A percentile compares a stretch with the other conserved stretches of the same genome.
These are phyloP conservation scores for Schoenoplectus tabernaemontani DNA, from an alignment of 202 grass and related monocot species.

Conservation along the genomic window DNA sequence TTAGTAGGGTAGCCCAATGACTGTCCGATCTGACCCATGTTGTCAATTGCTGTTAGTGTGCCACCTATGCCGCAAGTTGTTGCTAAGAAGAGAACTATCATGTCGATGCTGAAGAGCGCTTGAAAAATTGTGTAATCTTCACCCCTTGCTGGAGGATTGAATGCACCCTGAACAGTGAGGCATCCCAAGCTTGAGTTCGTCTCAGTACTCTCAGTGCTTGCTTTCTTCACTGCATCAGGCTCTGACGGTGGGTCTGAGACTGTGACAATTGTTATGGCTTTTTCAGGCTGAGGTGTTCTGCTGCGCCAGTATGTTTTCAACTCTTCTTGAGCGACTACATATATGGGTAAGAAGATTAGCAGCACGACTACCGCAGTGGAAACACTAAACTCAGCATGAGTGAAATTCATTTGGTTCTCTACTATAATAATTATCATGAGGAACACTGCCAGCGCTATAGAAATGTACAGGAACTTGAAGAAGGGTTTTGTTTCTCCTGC, in stretches of 20 bases:
- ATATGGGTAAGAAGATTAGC: slow-evolving; percentile 39
- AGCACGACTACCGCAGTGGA: slow-evolving; percentile 31
- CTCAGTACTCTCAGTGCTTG: not conserved
- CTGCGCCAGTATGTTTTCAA: not conserved
- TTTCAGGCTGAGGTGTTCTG: not conserved
- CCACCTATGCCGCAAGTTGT: slow-evolving; percentile 51
- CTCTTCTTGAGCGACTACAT: slow-evolving; percentile 41
- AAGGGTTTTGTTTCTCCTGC: slow-evolving; percentile 26
- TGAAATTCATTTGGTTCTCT: slow-evolving; percentile 35
- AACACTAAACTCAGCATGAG: slow-evolving; percentile 20
- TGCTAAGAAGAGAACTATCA: slow-evolving; percentile 51
- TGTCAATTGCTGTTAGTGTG: slow-evolving; percentile 52
- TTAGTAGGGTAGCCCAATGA: slow-evolving; percentile 46
- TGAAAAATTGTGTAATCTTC: slow-evolving; percentile 74
- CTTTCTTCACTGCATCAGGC: not conserved
- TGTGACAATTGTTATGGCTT: not conserved
- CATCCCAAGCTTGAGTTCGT: not conserved
- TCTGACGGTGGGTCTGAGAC: not conserved
- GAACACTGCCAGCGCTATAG: slow-evolving; percentile 45
- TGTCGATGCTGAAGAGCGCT: slow-evolving; percentile 62
- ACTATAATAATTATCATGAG: slow-evolving; percentile 50
- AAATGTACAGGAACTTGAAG: slow-evolving; percentile 55
- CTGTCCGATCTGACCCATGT: slow-evolving; percentile 77
- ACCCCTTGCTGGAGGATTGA: slow-evolving; percentile 40
- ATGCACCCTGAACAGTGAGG: not conserved